Conservation (phyloP, 148 eudicot genomes). For the Rhododendron molle region DNA sequence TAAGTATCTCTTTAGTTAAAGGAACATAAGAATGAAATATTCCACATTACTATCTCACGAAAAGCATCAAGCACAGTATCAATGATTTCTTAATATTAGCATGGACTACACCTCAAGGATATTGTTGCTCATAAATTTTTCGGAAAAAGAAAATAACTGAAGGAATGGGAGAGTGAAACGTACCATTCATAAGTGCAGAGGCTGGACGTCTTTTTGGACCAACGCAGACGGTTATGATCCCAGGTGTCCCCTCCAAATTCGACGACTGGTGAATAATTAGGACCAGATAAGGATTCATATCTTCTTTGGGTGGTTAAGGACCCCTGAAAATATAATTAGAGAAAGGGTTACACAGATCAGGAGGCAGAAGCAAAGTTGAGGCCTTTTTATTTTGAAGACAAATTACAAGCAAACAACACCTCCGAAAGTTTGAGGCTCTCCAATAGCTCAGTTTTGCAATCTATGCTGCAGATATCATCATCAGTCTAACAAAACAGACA, state of each 20-base stretch:
- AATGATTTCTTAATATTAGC: neutral
- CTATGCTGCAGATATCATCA: conserved; percentile 82
- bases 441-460: conserved; percentile 77
- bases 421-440: conserved; percentile 31
- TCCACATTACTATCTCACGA: neutral
- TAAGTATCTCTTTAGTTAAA: neutral
- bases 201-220: conserved; percentile 64
- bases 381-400: neutral
- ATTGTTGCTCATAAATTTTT: neutral
- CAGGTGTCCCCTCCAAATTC: conserved; percentile 56
- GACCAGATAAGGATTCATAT: conserved; percentile 19
- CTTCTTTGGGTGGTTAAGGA: conserved; percentile 16
- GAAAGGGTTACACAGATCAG: neutral
- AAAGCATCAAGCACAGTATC: neutral
- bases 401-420: conserved; percentile 36
- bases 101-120: neutral
- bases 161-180: conserved; percentile 1
- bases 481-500: conserved; percentile 50
- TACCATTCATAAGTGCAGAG: conserved; percentile 80
- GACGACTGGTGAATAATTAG: conserved; percentile 23
- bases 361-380: neutral
- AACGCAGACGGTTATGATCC: conserved; percentile 59
- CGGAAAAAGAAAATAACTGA: neutral
- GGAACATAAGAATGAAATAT: neutral
- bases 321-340: conserved; percentile 24